phyloP scores from a whole-genome alignment of 768 basidiomycete genomes.

The Auriculariales sp. region DNA sequence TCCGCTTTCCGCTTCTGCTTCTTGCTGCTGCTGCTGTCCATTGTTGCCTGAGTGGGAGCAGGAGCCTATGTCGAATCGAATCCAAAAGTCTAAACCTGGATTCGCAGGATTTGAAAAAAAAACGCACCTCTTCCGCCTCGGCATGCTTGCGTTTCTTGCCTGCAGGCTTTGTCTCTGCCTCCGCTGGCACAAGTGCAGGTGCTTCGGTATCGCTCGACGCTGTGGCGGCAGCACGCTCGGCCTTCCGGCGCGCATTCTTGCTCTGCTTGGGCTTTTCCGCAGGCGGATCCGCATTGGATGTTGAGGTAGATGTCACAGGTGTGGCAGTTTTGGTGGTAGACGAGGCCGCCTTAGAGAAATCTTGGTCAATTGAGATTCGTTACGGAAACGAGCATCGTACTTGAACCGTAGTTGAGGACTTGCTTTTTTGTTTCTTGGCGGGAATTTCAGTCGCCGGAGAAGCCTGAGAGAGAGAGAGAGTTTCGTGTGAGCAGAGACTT shows the following conservation, averaged over 20 bases:
- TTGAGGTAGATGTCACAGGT: too few relatives aligned
- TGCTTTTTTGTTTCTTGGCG: too few relatives aligned
- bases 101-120: not conserved
- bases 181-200: not conserved
- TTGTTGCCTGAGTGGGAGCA: not conserved
- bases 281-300: too few relatives aligned
- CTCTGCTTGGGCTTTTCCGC: not conserved
- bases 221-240: not conserved
- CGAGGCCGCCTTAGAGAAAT: too few relatives aligned
- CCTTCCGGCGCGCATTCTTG: not conserved
- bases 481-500: too few relatives aligned
- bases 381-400: too few relatives aligned
- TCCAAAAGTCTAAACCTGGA: not conserved
- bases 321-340: too few relatives aligned
- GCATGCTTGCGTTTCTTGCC: not conserved
- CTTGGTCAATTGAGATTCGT: too few relatives aligned
- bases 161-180: not conserved
- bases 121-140: not conserved
- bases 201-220: not conserved
- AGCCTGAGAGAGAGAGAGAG: too few relatives aligned
- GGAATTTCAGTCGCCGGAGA: too few relatives aligned
- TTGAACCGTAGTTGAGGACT: too few relatives aligned
- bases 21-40: too few relatives aligned
- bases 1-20: constrained; percentile 1
- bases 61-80: not conserved